phyloP scores from a whole-genome alignment of 1,284 basidiomycete genomes.

The Trichosporon sp. region DNA sequence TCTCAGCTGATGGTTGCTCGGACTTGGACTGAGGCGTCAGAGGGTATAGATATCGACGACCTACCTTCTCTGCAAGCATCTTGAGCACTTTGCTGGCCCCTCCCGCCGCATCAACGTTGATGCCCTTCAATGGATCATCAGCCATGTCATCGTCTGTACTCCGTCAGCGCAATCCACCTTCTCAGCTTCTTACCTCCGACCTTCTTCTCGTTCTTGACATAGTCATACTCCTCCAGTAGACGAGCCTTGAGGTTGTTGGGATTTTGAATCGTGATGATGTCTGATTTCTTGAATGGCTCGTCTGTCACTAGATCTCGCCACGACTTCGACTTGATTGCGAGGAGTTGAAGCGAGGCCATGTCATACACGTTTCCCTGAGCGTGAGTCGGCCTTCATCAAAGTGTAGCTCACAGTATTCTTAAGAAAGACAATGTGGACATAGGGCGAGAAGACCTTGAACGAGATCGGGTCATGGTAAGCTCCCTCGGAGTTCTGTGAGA shows the following conservation, averaged over 20 bases:
- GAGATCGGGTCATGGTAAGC: constrained; percentile 86
- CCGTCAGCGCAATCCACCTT: neutral
- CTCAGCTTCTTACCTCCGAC: constrained; percentile 29
- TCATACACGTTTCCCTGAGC: constrained; percentile 51
- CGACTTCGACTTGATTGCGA: constrained; percentile 64
- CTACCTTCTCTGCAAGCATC: constrained; percentile 48
- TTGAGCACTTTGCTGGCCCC: constrained; percentile 48
- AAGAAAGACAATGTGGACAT: constrained; percentile 84
- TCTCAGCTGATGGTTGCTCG: constrained; percentile 19
- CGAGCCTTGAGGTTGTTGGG: constrained; percentile 46
- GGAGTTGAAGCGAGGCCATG: constrained; percentile 49
- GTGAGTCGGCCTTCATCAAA: neutral
- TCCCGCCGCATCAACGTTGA: constrained; percentile 49
- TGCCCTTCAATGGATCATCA: constrained; percentile 44
- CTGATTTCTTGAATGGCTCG: constrained; percentile 76
- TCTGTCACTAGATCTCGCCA: constrained; percentile 82
- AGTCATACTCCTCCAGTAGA: constrained; percentile 48
- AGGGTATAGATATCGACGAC: neutral
- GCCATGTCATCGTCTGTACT: constrained; percentile 38
- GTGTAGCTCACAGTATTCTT: constrained; percentile 57
- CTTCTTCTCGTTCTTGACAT: constrained; percentile 47
- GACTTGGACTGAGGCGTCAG: constrained; percentile 25
- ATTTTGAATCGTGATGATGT: constrained; percentile 81
- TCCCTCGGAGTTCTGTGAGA: constrained; percentile 54
- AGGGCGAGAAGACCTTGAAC: constrained; percentile 85